A percentile compares a stretch with the other conserved stretches of the same genome.
phyloP scores from a whole-genome alignment of 129 eudicot species.

The Arctium lappa region DNA sequence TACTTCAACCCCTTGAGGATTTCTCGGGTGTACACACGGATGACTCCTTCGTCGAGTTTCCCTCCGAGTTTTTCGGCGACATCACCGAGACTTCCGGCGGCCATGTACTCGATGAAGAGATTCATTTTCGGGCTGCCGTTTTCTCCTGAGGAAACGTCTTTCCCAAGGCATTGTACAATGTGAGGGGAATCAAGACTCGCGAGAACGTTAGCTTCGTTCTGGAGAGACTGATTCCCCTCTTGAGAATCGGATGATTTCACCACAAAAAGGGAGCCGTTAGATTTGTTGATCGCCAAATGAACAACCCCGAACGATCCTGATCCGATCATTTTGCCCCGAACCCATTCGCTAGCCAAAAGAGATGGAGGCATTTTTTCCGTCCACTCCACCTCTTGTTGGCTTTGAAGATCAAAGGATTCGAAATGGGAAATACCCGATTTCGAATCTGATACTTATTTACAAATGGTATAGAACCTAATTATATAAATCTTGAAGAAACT shows the following conservation, averaged over 20 bases:
- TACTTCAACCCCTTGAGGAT: conserved; percentile 58
- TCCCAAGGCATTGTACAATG: conserved; percentile 56
- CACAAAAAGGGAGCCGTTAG: conserved; percentile 62
- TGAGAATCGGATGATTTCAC: conserved; percentile 60
- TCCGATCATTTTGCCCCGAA: conserved; percentile 62
- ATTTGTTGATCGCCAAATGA: conserved; percentile 62
- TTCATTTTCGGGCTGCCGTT: conserved; percentile 37
- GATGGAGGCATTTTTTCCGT: conserved; percentile 25
- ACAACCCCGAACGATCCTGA: conserved; percentile 69
- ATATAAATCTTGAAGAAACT: neutral
- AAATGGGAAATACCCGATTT: conserved; percentile 24
- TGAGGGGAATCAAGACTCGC: conserved; percentile 50
- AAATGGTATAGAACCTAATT: conserved; percentile 4
- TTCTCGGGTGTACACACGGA: conserved; percentile 54
- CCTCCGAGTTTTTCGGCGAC: conserved; percentile 60
- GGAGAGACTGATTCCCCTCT: conserved; percentile 40
- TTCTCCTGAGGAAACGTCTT: conserved; percentile 23
- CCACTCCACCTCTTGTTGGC: conserved; percentile 8
- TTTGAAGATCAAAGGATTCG: neutral
- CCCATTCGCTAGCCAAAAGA: conserved; percentile 52
- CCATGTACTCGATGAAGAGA: conserved; percentile 68
- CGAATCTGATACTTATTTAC: conserved; percentile 12
- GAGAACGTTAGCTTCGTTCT: conserved; percentile 59
- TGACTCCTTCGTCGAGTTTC: conserved; percentile 39
- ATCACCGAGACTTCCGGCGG: conserved; percentile 63